phyloP scores from a whole-genome alignment of 192 early-diverging fungal species.

The Coemansia sp. region DNA sequence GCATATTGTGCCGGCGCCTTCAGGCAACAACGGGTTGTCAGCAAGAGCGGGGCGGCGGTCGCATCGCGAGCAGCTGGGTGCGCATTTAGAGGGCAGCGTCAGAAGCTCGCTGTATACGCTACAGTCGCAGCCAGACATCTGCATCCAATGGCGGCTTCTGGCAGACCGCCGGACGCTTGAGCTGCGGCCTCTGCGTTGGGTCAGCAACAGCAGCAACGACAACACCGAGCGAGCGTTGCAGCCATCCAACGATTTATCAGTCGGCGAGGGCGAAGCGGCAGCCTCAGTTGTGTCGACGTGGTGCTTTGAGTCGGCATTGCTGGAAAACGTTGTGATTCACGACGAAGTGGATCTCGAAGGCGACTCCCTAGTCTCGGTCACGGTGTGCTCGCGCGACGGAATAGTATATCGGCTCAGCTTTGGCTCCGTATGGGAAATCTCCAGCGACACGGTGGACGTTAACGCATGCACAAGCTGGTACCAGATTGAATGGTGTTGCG shows the following conservation, averaged over 20 bases:
- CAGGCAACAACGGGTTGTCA: neutral
- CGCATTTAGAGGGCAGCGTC: constrained; percentile 23
- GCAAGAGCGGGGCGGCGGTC: neutral
- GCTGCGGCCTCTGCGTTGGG: constrained; percentile 44
- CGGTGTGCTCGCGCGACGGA: constrained; percentile 26
- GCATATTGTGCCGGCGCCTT: constrained; percentile 32
- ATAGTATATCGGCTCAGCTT: constrained; percentile 35
- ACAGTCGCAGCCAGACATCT: constrained; percentile 34
- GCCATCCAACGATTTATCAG: neutral
- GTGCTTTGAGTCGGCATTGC: constrained; percentile 31
- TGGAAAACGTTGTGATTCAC: constrained; percentile 17
- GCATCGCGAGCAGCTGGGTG: constrained; percentile 22
- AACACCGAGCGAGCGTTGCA: neutral
- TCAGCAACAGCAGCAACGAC: neutral
- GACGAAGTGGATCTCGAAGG: constrained; percentile 22
- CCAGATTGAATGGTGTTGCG: constrained; percentile 30
- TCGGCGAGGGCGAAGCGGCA: neutral
- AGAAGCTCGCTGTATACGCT: constrained; percentile 35
- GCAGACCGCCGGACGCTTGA: constrained; percentile 34
- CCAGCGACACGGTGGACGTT: constrained; percentile 20
- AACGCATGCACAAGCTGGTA: constrained; percentile 37
- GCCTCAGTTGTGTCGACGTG: constrained; percentile 28
- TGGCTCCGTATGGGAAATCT: constrained; percentile 35
- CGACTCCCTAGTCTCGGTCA: constrained; percentile 10
- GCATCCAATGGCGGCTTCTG: constrained; percentile 48